Percentiles rank a stretch among this genome's conserved stretches.
These are phyloP conservation scores for Cytospora piceae DNA, from an alignment of 2,329 filamentous ascomycete species.

Conservation along the genomic window DNA sequence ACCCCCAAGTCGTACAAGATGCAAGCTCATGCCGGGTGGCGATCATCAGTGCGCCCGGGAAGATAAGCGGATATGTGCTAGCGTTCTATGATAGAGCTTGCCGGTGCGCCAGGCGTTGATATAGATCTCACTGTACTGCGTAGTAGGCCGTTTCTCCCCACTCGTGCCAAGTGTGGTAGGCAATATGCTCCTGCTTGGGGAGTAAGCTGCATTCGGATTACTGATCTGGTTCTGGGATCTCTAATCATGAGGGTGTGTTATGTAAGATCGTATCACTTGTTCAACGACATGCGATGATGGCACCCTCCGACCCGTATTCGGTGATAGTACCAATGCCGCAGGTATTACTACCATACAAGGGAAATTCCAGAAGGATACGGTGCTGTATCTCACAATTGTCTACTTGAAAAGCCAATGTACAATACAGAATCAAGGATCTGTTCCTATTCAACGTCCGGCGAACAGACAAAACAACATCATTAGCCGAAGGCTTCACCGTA, in stretches of 20 bases:
- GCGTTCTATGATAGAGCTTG: background rate
- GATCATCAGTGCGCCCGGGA: background rate
- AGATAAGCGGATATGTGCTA: background rate
- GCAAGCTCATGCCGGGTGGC: conserved; percentile 4
- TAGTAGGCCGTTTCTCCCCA: conserved; percentile 5
- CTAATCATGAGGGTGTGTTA: background rate
- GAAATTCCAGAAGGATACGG: background rate
- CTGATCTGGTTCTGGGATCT: background rate
- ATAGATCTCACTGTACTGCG: background rate
- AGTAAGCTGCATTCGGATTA: background rate
- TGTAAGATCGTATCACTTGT: conserved; percentile 2
- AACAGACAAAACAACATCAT: background rate
- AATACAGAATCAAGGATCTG: background rate
- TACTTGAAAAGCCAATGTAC: background rate
- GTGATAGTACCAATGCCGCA: background rate
- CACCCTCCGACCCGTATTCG: background rate
- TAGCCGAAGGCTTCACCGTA: background rate
- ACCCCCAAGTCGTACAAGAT: conserved; percentile 1
- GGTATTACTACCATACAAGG: background rate
- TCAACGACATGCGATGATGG: background rate
- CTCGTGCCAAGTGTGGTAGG: background rate
- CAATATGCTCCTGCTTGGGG: no score
- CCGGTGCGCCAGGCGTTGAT: background rate
- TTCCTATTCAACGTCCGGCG: background rate
- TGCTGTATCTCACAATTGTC: background rate